A percentile compares a stretch with the other conserved stretches of the same genome.
phyloP scores from a whole-genome alignment of 352 stramenopile species.

The Peronospora farinosa region DNA sequence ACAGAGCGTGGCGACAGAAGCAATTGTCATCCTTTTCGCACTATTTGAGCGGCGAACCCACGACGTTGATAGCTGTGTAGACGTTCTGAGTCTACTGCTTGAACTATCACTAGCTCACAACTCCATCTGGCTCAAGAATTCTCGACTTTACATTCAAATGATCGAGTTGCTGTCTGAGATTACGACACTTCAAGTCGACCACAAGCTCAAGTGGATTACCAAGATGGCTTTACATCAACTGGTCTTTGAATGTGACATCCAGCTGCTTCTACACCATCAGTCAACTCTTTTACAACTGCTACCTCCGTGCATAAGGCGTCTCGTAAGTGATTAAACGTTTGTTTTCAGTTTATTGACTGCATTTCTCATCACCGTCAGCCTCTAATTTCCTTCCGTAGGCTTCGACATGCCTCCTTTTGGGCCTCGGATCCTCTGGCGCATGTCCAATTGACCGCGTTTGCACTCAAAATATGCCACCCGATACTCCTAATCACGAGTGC shows the following conservation, averaged over 20 bases:
- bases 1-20: constrained; percentile 1
- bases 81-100: constrained; percentile 24
- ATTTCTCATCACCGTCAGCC: not conserved
- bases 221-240: constrained; percentile 37
- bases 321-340: constrained; percentile 7
- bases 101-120: constrained; percentile 10
- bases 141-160: constrained; percentile 18
- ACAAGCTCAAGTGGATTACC: constrained; percentile 25
- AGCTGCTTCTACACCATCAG: constrained; percentile 11
- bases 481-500: constrained; percentile 40
- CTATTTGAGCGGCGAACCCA: constrained; percentile 21
- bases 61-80: constrained; percentile 24
- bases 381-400: constrained; percentile 25
- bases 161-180: constrained; percentile 24
- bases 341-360: not conserved
- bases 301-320: constrained; percentile 5
- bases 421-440: constrained; percentile 74
- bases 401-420: constrained; percentile 70
- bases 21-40: constrained; percentile 20
- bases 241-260: constrained; percentile 38
- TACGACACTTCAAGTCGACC: constrained; percentile 20
- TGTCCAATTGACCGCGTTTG: constrained; percentile 77
- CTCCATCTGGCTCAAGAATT: constrained; percentile 16
- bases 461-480: constrained; percentile 82
- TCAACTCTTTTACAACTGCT: constrained; percentile 14